Conservation (phyloP, 2,329 filamentous ascomycete species). For the Talaromyces sp. region DNA sequence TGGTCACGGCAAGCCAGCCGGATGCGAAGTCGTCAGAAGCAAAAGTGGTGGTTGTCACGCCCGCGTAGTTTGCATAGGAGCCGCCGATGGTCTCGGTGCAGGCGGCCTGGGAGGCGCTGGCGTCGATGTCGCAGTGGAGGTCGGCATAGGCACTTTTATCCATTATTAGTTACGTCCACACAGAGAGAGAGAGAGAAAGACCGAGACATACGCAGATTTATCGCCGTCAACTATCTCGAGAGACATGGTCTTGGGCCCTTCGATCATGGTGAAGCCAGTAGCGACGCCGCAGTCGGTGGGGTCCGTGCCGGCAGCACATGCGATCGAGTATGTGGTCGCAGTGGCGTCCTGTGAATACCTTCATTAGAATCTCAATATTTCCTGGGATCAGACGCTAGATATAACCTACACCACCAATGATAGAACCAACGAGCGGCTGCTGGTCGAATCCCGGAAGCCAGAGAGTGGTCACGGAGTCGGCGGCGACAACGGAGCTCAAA, state of each 20-base stretch:
- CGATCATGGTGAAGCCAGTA: background rate
- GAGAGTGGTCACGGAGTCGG: constrained; percentile 14
- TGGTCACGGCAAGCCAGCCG: background rate
- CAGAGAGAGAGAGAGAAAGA: too few relatives aligned
- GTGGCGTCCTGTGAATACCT: background rate
- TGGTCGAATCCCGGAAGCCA: constrained; percentile 18
- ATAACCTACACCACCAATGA: constrained; percentile 14
- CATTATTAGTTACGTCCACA: background rate
- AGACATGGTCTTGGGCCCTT: constrained; percentile 10
- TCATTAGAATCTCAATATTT: background rate
- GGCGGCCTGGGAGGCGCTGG: background rate
- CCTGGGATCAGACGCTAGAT: too few relatives aligned
- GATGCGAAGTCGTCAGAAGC: background rate
- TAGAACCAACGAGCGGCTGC: constrained; percentile 16
- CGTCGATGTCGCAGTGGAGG: background rate
- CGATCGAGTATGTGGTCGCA: constrained; percentile 12
- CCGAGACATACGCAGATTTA: background rate
- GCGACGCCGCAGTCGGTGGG: constrained; percentile 11
- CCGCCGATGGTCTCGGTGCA: constrained; percentile 10
- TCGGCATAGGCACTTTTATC: background rate
- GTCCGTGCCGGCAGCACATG: constrained; percentile 1
- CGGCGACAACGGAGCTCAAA: constrained; percentile 12
- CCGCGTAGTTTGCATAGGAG: constrained; percentile 1
- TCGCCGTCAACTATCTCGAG: background rate
- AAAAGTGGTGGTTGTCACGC: constrained; percentile 1